Conservation (phyloP, 2,329 filamentous ascomycete species). For the Phialophora macrospora region DNA sequence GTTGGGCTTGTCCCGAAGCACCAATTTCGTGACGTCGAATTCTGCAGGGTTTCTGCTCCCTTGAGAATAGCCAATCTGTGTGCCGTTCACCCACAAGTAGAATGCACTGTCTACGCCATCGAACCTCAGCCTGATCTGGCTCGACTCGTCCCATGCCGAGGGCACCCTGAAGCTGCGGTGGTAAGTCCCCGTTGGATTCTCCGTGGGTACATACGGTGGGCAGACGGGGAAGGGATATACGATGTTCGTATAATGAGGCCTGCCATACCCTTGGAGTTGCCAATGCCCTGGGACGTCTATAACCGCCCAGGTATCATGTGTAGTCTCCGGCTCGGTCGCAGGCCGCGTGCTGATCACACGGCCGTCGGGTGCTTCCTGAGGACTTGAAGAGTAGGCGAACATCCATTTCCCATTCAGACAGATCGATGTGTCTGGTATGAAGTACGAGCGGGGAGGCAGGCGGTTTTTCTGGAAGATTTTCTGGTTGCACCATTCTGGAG, state of each 20-base stretch:
- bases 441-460: slow-evolving; percentile 59
- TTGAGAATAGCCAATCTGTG: slow-evolving; percentile 69
- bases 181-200: slow-evolving; percentile 70
- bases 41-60: slow-evolving; percentile 71
- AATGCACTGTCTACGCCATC: slow-evolving; percentile 75
- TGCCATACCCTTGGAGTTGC: slow-evolving; percentile 71
- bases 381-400: slow-evolving; percentile 46
- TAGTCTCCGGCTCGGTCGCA: slow-evolving; percentile 36
- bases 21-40: slow-evolving; percentile 65
- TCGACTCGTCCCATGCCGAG: slow-evolving; percentile 47
- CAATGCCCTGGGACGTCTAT: slow-evolving; percentile 70
- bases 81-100: slow-evolving; percentile 70
- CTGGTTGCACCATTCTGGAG: slow-evolving; percentile 44
- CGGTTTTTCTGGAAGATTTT: slow-evolving; percentile 60
- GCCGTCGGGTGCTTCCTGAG: slow-evolving; percentile 20
- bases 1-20: slow-evolving; percentile 58
- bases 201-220: slow-evolving; percentile 65
- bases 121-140: slow-evolving; percentile 68
- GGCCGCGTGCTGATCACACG: slow-evolving; percentile 8
- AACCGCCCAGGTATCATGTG: slow-evolving; percentile 54
- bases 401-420: slow-evolving; percentile 63
- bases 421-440: slow-evolving; percentile 54
- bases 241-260: slow-evolving; percentile 72
- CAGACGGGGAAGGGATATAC: slow-evolving; percentile 69
- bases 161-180: slow-evolving; percentile 56